Evolutionary conservation across 768 basidiomycete species (phyloP), one percentile per base, ranked within the genome.

Genomic region (Mrakia blollopis): DNA sequence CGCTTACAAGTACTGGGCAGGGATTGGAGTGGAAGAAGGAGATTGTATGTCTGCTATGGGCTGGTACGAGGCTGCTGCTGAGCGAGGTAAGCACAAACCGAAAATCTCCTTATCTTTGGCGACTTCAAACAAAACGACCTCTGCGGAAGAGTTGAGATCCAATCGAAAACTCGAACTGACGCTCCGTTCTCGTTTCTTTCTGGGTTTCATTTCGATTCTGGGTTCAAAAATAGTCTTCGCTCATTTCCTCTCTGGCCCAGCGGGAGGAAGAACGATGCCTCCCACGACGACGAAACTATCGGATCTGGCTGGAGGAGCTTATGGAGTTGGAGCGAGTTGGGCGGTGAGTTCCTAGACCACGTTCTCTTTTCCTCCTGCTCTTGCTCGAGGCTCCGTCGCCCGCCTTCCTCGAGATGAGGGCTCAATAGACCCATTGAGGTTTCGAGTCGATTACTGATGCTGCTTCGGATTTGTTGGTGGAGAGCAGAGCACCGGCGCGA

Each of bases 1-100:
- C 44, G 97, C 90, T 0, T 98, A 96, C 83, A 89, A 94, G 37
- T 90, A 95, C 81, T 98, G 94, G 95, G 90, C 92, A 54, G 97
- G 97, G 0, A 97, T 99, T 76, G 92, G 95, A 16, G 91, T 93
- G 0, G 85, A 89, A 72, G 94, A 98, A 82, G 63, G 63, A 13
- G 89, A 90, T 80, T 98, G 97, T 83, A 87, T 89, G 80, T 86
- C 88, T 16, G 92, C 97, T 21, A 85, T 93, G 73, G 87, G 88
- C 37, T 98, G 93, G 91, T 99, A 98, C 82, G 91, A 94, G 81
- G 86, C 86, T 60, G 93, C 94, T 0, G 92, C 95, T 23, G 92
- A 94, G 79, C 88, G 92, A 84, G 88, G 94, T 92, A 14, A 54
- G 82, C 78, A 41, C 39, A 41, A 41, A 41, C 39, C 39, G 39